These are phyloP conservation scores for Cutaneotrichosporon mucoides DNA, from an alignment of 1,284 basidiomycete genomes.

Conservation along the genomic window DNA sequence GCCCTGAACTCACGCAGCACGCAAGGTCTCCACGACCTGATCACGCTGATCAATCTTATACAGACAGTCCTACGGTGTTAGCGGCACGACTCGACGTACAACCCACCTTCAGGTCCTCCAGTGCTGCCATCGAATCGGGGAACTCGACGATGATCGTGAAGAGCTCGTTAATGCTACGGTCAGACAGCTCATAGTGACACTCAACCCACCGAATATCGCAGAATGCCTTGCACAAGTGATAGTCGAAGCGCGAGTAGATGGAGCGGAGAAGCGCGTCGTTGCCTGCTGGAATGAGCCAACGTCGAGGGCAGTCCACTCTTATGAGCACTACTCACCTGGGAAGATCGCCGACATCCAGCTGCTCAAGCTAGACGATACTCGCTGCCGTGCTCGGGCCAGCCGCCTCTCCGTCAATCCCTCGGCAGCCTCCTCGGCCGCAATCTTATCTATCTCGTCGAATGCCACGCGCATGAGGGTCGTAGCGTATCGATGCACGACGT, in stretches of 20 bases:
- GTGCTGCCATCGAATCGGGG: slow-evolving; percentile 77
- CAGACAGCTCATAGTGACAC: neutral
- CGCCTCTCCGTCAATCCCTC: slow-evolving; percentile 66
- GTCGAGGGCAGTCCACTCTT: no score
- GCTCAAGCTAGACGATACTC: slow-evolving; percentile 73
- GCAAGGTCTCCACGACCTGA: slow-evolving; percentile 43
- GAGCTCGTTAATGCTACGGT: slow-evolving; percentile 70
- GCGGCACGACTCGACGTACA: no score
- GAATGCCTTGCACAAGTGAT: slow-evolving; percentile 81
- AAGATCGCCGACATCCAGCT: slow-evolving; percentile 79
- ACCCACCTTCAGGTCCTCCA: slow-evolving; percentile 82
- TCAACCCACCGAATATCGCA: slow-evolving; percentile 68
- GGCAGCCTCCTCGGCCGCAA: slow-evolving; percentile 63
- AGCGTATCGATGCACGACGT: slow-evolving; percentile 78
- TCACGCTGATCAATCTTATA: slow-evolving; percentile 40
- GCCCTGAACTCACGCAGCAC: slow-evolving; percentile 34
- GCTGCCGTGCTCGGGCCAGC: slow-evolving; percentile 60
- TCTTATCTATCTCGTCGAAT: slow-evolving; percentile 73
- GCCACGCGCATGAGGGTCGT: slow-evolving; percentile 75
- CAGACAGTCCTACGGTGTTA: slow-evolving; percentile 35
- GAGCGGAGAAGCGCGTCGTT: slow-evolving; percentile 59
- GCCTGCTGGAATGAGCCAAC: slow-evolving; percentile 6
- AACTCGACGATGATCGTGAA: slow-evolving; percentile 95
- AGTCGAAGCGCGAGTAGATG: slow-evolving; percentile 81
- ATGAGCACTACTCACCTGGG: slow-evolving; percentile 41